Conservation (phyloP, 139 green algal species). For the Volvox africanus region DNA sequence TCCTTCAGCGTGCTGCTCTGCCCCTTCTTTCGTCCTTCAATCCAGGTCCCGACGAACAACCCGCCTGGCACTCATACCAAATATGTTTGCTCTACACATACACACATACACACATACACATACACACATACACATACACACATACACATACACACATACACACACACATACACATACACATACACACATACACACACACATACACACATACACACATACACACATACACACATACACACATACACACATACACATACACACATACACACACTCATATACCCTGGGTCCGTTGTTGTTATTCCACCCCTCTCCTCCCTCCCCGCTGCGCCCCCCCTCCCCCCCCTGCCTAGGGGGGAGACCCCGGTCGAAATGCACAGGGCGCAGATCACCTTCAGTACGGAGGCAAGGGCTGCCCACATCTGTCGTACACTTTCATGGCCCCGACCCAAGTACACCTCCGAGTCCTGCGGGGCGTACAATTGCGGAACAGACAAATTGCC, state of each 20-base stretch:
- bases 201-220: neutral
- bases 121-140: neutral
- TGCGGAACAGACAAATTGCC: too few relatives aligned
- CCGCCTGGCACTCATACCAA: too few relatives aligned
- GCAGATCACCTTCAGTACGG: neutral
- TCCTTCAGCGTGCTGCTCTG: too few relatives aligned
- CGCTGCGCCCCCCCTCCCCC: neutral
- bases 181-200: neutral
- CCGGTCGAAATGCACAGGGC: too few relatives aligned
- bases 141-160: neutral
- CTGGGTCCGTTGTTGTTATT: too few relatives aligned
- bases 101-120: neutral
- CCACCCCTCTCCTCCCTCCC: neutral
- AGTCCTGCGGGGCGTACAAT: neutral
- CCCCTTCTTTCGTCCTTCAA: too few relatives aligned
- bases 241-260: neutral
- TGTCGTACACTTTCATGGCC: neutral
- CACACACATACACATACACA: neutral
- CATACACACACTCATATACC: too few relatives aligned
- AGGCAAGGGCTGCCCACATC: neutral
- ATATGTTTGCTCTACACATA: too few relatives aligned
- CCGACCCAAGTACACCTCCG: conserved; percentile 6
- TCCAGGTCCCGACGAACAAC: too few relatives aligned
- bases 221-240: neutral
- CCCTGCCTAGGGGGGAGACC: neutral